Evolutionary conservation across 2,329 filamentous ascomycete genomes (phyloP), one percentile per base, ranked within the genome.

Genomic region (Penicillium griseofulvum): DNA sequence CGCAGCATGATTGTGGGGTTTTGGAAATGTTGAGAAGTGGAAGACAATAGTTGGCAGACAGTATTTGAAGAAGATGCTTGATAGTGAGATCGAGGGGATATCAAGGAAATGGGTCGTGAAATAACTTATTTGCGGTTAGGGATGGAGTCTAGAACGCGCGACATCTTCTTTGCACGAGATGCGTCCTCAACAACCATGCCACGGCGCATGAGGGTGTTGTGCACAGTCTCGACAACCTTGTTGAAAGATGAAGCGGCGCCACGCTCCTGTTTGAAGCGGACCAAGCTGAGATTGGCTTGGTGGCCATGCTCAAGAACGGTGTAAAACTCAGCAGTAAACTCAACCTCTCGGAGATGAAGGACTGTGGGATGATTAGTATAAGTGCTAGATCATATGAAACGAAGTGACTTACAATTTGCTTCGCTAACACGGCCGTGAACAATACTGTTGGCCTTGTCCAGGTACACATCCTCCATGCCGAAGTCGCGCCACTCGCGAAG

Each of bases 171-270:
- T 61, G 80, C 79, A 73, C 86, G 88, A 51, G 74, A 76, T 61
- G 81, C 80, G 66, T 91, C 89, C 36, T 83, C 77, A 26, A 96
- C 85, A 29, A 96, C 75, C 63, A 92, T 76, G 26, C 81, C 80
- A 28, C 87, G 84, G 56, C 79, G 79, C 60, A 80, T 80, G 70
- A 95, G 85, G 16, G 90, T 83, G 19, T 83, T 79, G 61, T 87
- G 82, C 64, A 97, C 80, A 3, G 88, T 88, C 56, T 91, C 88
- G 26, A 95, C 83, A 10, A 96, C 89, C 68, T 85, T 87, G 70
- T 90, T 83, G 76, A 97, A 96, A 64, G 89, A 94, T 65, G 88
- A 94, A 36, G 90, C 91, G 1, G 93, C 92, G n/a, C 93, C 94
- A 55, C 87, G 87, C 68, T 94, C 91, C 68, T 97, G 92, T 1